Evolutionary conservation across 345 rosid species (phyloP), one percentile per base, ranked within the genome.

Genomic region (Clausena lansium): DNA sequence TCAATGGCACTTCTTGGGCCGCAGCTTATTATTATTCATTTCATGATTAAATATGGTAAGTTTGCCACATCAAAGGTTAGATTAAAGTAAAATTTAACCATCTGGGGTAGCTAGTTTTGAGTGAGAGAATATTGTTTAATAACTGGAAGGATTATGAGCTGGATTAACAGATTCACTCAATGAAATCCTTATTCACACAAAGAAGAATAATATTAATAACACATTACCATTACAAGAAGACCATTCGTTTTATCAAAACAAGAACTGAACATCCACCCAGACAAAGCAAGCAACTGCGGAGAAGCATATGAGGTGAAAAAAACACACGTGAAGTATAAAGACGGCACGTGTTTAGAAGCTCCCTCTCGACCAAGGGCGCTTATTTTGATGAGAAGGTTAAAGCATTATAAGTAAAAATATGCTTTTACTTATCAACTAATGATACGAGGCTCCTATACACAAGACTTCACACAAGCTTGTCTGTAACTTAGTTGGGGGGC

Each of bases 401-500:
- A 39, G 38, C 22, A 27, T 19, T 28, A 14, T 11, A 13, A 30
- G 20, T 70, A 8, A 52, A 52, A 33, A 10, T 39, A 2, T 71
- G n/a, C 14, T 39, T 27, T 32, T 4, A 17, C 2, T 10, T 39
- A 19, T 54, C 57, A 27, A 33, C 60, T 11, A 20, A 52, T 32
- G 30, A 54, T n/a, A 33, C n/a, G 41, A 32, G 61, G 6, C 41
- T 15, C 28, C 62, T 52, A 28, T 30, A n/a, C 58, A 3, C 38
- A 20, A 52, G 60, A 35, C 33, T 2, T 72, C 41, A 11, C 33
- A 36, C 50, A 11, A 32, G 25, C 32, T 36, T 50, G 52, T 71
- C 54, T 27, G 28, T 45, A 64, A 54, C 70, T 81, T 75, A 84
- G 81, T 74, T 58, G 19, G 91, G 88, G 33, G 89, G 88, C 67